phyloP scores from a whole-genome alignment of 441 rosid genomes.

The Pelargonium citronellum region DNA sequence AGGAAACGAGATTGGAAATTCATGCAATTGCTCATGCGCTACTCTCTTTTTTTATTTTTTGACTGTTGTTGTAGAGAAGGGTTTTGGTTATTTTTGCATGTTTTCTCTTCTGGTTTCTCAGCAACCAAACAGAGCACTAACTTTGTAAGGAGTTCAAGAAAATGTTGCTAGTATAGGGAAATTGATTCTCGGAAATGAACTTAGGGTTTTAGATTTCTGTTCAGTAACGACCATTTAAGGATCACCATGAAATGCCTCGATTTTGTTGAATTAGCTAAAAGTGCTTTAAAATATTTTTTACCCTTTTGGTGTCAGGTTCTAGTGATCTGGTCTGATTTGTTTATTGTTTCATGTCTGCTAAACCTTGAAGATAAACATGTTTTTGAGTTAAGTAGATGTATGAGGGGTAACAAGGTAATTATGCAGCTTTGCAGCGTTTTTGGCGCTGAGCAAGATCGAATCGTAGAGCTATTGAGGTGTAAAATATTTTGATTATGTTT shows the following conservation, averaged over 20 bases:
- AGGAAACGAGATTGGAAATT: constrained; percentile 11
- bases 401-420: neutral
- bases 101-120: neutral
- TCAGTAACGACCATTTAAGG: neutral
- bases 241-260: constrained; percentile 1
- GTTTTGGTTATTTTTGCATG: neutral
- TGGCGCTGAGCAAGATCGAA: constrained; percentile 1
- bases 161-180: neutral
- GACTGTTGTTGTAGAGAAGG: neutral
- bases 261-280: neutral
- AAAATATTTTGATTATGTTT: constrained; percentile 1
- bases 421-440: neutral
- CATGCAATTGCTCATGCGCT: neutral
- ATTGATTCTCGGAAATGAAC: neutral
- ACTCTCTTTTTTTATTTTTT: neutral
- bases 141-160: neutral
- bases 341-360: neutral
- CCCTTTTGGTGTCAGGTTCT: neutral
- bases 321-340: constrained; percentile 2
- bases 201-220: neutral
- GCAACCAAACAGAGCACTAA: neutral
- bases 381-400: neutral
- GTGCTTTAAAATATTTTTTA: neutral
- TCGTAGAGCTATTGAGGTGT: neutral
- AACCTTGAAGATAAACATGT: neutral